Evolutionary conservation across 768 basidiomycete species (phyloP).

Genomic region (Russula sp.): DNA sequence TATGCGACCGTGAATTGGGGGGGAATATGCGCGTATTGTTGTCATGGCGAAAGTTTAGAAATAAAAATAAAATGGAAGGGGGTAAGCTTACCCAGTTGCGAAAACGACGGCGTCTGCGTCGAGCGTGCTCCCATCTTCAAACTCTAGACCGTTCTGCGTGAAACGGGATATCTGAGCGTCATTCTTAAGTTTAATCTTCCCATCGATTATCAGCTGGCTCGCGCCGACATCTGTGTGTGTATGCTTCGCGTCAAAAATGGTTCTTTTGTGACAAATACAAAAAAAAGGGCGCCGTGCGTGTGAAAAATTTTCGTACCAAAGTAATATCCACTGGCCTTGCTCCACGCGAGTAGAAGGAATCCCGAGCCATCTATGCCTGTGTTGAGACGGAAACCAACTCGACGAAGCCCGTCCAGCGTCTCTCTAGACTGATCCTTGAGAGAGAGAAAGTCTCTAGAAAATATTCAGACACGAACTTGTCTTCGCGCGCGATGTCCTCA

Average conservation of each 20-base stretch:
- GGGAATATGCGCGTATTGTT: too few species aligned
- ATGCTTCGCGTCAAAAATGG: background rate
- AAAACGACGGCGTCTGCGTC: slow-evolving; percentile 43
- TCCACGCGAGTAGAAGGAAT: slow-evolving; percentile 38
- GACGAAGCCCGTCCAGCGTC: slow-evolving; percentile 46
- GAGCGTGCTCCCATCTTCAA: slow-evolving; percentile 36
- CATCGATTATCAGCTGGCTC: slow-evolving; percentile 37
- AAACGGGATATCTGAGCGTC: slow-evolving; percentile 37
- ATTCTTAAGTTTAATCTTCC: slow-evolving; percentile 43
- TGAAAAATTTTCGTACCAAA: slow-evolving; percentile 36
- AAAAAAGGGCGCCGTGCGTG: background rate
- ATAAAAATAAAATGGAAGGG: too few species aligned
- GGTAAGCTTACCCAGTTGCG: slow-evolving; percentile 38
- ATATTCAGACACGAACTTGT: slow-evolving; percentile 32
- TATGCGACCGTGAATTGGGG: background rate
- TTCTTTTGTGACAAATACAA: background rate
- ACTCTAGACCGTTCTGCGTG: slow-evolving; percentile 34
- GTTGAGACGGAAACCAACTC: slow-evolving; percentile 48
- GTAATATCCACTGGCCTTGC: slow-evolving; percentile 55
- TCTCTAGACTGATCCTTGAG: slow-evolving; percentile 28
- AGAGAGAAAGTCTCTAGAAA: background rate
- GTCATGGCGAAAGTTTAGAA: slow-evolving; percentile 21
- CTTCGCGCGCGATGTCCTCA: slow-evolving; percentile 43
- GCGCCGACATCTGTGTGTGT: slow-evolving; percentile 37
- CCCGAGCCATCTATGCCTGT: slow-evolving; percentile 46